Base-by-base conservation (phyloP, 2,329 filamentous ascomycete genomes). In the Trichocomaceae sp. region DNA sequence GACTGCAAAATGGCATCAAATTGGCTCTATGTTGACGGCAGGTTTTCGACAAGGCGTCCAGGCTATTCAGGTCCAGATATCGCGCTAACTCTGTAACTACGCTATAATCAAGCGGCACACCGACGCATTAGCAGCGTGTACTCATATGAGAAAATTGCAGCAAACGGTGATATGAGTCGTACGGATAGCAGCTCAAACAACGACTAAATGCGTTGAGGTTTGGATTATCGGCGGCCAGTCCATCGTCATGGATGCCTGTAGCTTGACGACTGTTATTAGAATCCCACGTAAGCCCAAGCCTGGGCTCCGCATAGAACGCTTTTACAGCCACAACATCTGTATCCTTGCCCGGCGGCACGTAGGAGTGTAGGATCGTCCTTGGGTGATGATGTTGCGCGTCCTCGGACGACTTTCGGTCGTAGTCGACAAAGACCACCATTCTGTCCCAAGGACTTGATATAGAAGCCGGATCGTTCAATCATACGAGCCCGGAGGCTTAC, bases 1-100 rank as follows among this genome's bases (percentile, higher is more conserved):
- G 83, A 49, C 77, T 78, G 64, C 89, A 86, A 71, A 88, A 91
- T 63, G 90, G 88, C 44, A 95, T 76, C 22, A 97, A 80, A 61
- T 85, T 88, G 55, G 80, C 79, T 61, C 88, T 88, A 59, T 95
- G 83, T 65, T 88, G 84, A 50, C 86, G 87, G 69, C 90, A 95
- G 54, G 89, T 90, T 53, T 82, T 83, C 50, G 91, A 88, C 19
- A 97, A 82, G 60, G 86, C 84, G 70, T 95, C 86, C 63, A 96
- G 82, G 13, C 88, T 86, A 70, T 92, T 96, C 50, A 96, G 81
- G 69, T 97, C 92, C 68, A 96, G 83, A 62, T 82, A 81, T 31
- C 83, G 81, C 48, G 88, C 87, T 61, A 96, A 81, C 63, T 86
- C 82, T 60, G 84, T 82, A 62, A 88, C 83, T 66, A 96, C 83